These are phyloP conservation scores for Xylariomycetidae sp. DNA, from an alignment of 2,329 filamentous ascomycete genomes.

Conservation along the genomic window DNA sequence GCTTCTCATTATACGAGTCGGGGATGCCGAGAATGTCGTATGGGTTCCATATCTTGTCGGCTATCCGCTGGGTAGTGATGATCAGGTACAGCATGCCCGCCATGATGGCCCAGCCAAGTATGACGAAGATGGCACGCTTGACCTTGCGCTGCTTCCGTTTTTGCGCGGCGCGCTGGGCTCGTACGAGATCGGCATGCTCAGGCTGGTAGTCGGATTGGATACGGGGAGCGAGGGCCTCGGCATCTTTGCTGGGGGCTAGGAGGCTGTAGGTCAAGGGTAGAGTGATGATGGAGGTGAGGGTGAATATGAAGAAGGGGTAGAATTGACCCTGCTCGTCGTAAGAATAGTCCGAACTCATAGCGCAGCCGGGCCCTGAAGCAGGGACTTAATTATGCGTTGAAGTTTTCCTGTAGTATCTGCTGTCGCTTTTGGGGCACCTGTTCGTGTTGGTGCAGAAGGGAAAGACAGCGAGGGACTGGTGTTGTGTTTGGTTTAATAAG, in stretches of 20 bases:
- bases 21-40: slow-evolving; percentile 90
- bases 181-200: slow-evolving; percentile 78
- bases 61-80: slow-evolving; percentile 65
- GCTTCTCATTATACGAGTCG: slow-evolving; percentile 76
- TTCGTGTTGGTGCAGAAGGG: slow-evolving; percentile 2
- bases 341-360: slow-evolving; percentile 91
- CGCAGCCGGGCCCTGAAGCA: slow-evolving; percentile 32
- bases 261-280: slow-evolving; percentile 86
- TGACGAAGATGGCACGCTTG: slow-evolving; percentile 74
- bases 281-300: slow-evolving; percentile 80
- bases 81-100: slow-evolving; percentile 92
- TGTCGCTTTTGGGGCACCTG: too few relatives aligned
- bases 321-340: slow-evolving; percentile 98
- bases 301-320: slow-evolving; percentile 98
- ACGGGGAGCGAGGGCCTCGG: slow-evolving; percentile 74
- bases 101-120: slow-evolving; percentile 78
- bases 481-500: slow-evolving; percentile 13
- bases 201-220: slow-evolving; percentile 79
- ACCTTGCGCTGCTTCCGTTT: slow-evolving; percentile 84
- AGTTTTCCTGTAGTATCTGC: too few relatives aligned
- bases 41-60: slow-evolving; percentile 86
- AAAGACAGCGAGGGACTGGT: slow-evolving; percentile 6
- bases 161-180: slow-evolving; percentile 77
- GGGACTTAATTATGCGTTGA: slow-evolving; percentile 24
- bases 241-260: slow-evolving; percentile 70